Evolutionary conservation across 2,329 filamentous ascomycete genomes (phyloP), one percentile per base, ranked within the genome.

Genomic region (Pyricularia pennisetigena): DNA sequence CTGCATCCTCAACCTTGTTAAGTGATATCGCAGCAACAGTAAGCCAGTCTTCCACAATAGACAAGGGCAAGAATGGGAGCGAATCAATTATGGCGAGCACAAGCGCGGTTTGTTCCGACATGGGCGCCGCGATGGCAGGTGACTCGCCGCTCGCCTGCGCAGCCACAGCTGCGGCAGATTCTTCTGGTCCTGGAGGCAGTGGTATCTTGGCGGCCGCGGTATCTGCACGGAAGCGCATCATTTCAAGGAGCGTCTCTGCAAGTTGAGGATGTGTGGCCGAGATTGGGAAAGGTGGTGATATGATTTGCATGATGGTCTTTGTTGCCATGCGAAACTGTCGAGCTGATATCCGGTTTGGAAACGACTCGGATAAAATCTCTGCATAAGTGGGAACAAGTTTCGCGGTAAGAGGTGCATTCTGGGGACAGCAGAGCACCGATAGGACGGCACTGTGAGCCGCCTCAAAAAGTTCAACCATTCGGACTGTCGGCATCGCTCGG

Each of bases 251-350:
- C 0, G 88, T 90, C 70, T 94, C 91, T 2, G 92, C 89, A n/a
- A 97, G 84, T 69, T 90, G 84, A 0, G 92, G 92, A 71, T 95
- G 89, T 5, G 84, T 84, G 64, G 86, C 88, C 41, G 90, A 88
- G 59, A 96, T 85, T 1, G 88, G 85, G 54, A 91, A 93, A 0
- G 93, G 94, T 2, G 93, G 92, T 2, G 90, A 89, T 12, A 93
- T 88, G 69, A 96, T 89, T 73, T 90, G 90, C 77, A 97, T 87
- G 64, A 97, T 82, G 1, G 92, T 94, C 76, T 90, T 92, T 82
- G 97, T 94, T 12, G 93, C 94, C 10, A 97, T 83, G 32, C 93
- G 87, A 81, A 97, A 97, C 76, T 97, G 94, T 20, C 93, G 88
- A 0, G 91, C 84, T 0, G 92, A 94, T 24, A 97, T 87, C 69